phyloP scores from a whole-genome alignment of 768 basidiomycete species.

The Suillus sp. region DNA sequence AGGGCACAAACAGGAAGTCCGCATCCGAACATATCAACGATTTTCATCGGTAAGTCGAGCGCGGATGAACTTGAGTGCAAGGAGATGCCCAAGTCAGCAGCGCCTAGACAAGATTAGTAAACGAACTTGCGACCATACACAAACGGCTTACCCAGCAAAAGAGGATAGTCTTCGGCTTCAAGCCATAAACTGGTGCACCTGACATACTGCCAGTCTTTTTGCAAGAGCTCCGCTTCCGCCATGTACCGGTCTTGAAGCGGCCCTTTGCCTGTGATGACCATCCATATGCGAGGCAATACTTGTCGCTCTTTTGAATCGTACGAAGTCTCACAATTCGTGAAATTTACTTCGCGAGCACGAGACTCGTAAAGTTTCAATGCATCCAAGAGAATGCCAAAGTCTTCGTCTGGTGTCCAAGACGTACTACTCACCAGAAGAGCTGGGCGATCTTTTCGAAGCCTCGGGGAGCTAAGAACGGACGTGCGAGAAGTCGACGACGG shows the following conservation, averaged over 20 bases:
- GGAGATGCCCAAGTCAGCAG: constrained; percentile 89
- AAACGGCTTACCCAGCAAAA: constrained; percentile 64
- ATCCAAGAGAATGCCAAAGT: constrained; percentile 81
- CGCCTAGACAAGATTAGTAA: constrained; percentile 49
- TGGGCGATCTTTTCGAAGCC: constrained; percentile 70
- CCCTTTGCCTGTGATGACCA: constrained; percentile 91
- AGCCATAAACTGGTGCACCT: constrained; percentile 85
- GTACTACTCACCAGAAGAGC: constrained; percentile 91
- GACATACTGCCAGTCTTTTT: constrained; percentile 73
- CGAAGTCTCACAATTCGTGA: constrained; percentile 15
- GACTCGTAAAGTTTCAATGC: constrained; percentile 74
- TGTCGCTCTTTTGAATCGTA: constrained; percentile 24
- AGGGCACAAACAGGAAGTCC: constrained; percentile 92
- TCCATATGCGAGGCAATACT: constrained; percentile 72
- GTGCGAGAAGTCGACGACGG: constrained; percentile 33
- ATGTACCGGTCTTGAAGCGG: constrained; percentile 77
- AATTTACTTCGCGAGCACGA: constrained; percentile 44
- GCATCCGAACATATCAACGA: constrained; percentile 99
- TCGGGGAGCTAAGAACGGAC: constrained; percentile 19
- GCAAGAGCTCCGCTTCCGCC: constrained; percentile 57
- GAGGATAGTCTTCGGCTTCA: constrained; percentile 87
- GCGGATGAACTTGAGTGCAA: constrained; percentile 90
- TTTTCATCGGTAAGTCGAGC: constrained; percentile 96
- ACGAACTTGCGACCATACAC: neutral
- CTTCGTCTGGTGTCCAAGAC: constrained; percentile 97